These are phyloP conservation scores for Yamadazyma conglobata DNA, from an alignment of 1,139 yeast species.

Conservation along the genomic window DNA sequence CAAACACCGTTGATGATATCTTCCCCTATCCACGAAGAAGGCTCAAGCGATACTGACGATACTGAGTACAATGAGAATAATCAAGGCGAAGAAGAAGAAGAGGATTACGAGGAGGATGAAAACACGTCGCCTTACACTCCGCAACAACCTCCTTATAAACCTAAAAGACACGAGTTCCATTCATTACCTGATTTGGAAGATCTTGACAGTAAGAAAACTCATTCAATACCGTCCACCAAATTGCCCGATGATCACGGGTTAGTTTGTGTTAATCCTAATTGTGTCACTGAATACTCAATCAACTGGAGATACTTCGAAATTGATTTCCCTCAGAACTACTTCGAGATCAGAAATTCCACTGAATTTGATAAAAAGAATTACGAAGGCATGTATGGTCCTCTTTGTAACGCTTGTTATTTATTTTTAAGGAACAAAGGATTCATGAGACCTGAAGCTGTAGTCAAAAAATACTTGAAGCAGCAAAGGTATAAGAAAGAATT, in stretches of 20 bases:
- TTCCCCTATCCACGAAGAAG: constrained; percentile 41
- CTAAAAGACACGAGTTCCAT: constrained; percentile 23
- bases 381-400: constrained; percentile 51
- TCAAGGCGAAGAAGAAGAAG: constrained; percentile 15
- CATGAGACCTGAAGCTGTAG: constrained; percentile 50
- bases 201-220: constrained; percentile 43
- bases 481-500: constrained; percentile 37
- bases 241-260: constrained; percentile 41
- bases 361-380: constrained; percentile 41
- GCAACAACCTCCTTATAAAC: constrained; percentile 35
- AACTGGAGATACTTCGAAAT: constrained; percentile 49
- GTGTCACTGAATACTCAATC: constrained; percentile 39
- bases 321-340: constrained; percentile 38
- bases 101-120: constrained; percentile 16
- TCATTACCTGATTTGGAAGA: constrained; percentile 46
- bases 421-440: constrained; percentile 49
- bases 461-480: constrained; percentile 45
- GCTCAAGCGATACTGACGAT: constrained; percentile 32
- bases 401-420: constrained; percentile 49
- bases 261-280: constrained; percentile 42
- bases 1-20: constrained; percentile 31
- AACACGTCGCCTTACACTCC: constrained; percentile 43
- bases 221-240: constrained; percentile 38
- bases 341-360: constrained; percentile 36
- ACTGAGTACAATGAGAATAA: constrained; percentile 30